Percentiles rank a stretch among this genome's conserved stretches.
phyloP scores from a whole-genome alignment of 768 basidiomycete genomes.

The Dioszegia aurantiaca region DNA sequence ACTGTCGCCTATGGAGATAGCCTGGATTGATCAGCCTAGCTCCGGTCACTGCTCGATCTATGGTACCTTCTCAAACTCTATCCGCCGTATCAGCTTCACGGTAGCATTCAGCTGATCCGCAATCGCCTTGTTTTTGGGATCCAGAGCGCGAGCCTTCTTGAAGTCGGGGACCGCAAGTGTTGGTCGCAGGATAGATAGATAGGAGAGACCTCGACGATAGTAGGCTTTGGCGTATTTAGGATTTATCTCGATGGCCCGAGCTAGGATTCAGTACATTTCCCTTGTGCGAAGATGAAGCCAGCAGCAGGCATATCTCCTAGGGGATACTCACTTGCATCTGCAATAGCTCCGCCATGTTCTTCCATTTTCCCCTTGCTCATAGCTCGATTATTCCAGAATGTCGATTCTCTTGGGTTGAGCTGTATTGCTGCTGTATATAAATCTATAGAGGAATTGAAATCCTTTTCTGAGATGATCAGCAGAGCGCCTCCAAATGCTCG shows the following conservation, averaged over 20 bases:
- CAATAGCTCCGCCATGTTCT: slow-evolving; percentile 86
- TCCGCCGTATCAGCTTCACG: slow-evolving; percentile 81
- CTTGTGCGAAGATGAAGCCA: background rate
- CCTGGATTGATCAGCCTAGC: slow-evolving; percentile 44
- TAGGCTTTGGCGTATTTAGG: slow-evolving; percentile 76
- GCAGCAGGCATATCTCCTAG: no score
- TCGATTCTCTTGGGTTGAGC: slow-evolving; percentile 80
- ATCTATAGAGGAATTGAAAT: slow-evolving; percentile 71
- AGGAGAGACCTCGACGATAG: slow-evolving; percentile 76
- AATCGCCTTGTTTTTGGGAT: slow-evolving; percentile 80
- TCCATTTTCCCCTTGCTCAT: slow-evolving; percentile 87
- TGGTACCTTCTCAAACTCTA: slow-evolving; percentile 89
- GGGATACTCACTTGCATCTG: slow-evolving; percentile 70
- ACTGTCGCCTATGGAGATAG: slow-evolving; percentile 89
- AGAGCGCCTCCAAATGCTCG: slow-evolving; percentile 2
- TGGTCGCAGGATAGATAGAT: slow-evolving; percentile 83
- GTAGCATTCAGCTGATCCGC: slow-evolving; percentile 78
- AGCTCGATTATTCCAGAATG: slow-evolving; percentile 91
- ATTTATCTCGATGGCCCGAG: slow-evolving; percentile 81
- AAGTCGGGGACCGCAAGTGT: slow-evolving; percentile 83
- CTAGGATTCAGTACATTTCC: slow-evolving; percentile 52
- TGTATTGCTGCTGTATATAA: slow-evolving; percentile 82
- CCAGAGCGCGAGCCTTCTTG: slow-evolving; percentile 74
- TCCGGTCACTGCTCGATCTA: no score
- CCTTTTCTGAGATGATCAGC: slow-evolving; percentile 56